Percentiles rank a stretch among this genome's conserved stretches.
Evolutionary conservation across 2,329 filamentous ascomycete species (phyloP).

Genomic region (Chlorencoelia australis): DNA sequence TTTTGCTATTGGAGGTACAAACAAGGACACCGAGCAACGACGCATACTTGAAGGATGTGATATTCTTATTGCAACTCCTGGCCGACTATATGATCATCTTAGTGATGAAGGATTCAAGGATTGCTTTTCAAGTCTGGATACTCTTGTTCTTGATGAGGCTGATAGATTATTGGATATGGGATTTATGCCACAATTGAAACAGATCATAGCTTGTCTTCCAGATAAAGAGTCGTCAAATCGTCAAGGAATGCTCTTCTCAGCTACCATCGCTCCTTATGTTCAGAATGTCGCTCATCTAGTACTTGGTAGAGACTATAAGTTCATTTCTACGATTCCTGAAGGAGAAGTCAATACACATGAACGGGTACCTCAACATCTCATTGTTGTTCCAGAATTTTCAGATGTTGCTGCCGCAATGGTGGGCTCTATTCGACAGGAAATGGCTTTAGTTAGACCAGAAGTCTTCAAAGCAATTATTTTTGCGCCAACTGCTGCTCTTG

Average conservation of each 20-base stretch:
- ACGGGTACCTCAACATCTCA: slow-evolving; percentile 69
- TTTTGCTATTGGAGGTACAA: slow-evolving; percentile 85
- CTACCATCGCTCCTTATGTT: slow-evolving; percentile 79
- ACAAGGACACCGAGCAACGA: slow-evolving; percentile 58
- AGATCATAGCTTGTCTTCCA: slow-evolving; percentile 56
- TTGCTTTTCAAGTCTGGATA: slow-evolving; percentile 56
- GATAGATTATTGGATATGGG: slow-evolving; percentile 98
- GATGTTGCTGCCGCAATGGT: slow-evolving; percentile 69
- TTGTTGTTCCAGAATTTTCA: slow-evolving; percentile 56
- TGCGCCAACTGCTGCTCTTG: slow-evolving; percentile 68
- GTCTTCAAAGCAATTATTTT: slow-evolving; percentile 95
- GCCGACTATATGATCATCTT: slow-evolving; percentile 68
- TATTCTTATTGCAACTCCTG: slow-evolving; percentile 82
- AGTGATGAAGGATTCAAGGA: slow-evolving; percentile 40
- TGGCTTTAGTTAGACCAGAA: slow-evolving; percentile 32
- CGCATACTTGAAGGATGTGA: slow-evolving; percentile 72
- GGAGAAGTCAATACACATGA: slow-evolving; percentile 81
- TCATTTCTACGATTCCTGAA: slow-evolving; percentile 76
- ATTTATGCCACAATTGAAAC: slow-evolving; percentile 54
- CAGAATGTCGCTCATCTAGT: slow-evolving; percentile 71
- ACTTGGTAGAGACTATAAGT: slow-evolving; percentile 71
- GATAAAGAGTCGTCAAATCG: slow-evolving; percentile 51
- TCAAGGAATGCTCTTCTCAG: slow-evolving; percentile 92
- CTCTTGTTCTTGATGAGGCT: slow-evolving; percentile 91
- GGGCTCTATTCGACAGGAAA: slow-evolving; percentile 60